Evolutionary conservation across 2,329 filamentous ascomycete species (phyloP).

Genomic region (Gnomoniopsis sp.): DNA sequence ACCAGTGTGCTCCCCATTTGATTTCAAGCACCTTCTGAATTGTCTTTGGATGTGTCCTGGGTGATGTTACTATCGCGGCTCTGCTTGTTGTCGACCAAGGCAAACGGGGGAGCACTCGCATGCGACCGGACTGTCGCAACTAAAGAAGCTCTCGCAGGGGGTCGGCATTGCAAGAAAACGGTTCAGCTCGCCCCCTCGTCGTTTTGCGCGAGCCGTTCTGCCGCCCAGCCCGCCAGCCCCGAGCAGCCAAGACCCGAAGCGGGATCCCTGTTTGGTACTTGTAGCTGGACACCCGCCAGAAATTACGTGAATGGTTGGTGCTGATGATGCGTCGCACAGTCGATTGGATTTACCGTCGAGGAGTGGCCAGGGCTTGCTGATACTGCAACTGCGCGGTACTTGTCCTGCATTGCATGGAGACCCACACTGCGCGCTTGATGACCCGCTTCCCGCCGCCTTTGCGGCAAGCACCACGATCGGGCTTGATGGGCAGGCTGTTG

Average conservation of each 20-base stretch:
- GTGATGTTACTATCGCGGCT: no score
- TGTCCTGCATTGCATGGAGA: slow-evolving; percentile 18
- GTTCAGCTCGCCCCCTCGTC: slow-evolving; percentile 1
- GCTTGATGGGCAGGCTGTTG: no score
- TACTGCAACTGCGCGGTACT: slow-evolving; percentile 15
- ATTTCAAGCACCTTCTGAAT: no score
- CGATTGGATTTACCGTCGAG: slow-evolving; percentile 6
- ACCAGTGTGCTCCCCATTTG: background rate
- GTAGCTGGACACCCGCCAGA: slow-evolving; percentile 10
- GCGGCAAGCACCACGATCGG: background rate
- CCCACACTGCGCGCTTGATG: slow-evolving; percentile 3
- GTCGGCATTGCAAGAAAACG: slow-evolving; percentile 11
- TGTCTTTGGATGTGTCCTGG: no score
- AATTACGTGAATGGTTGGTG: slow-evolving; percentile 3
- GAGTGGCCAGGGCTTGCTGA: slow-evolving; percentile 4
- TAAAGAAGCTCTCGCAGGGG: slow-evolving; percentile 1
- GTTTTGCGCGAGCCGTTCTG: background rate
- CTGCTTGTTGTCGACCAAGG: background rate
- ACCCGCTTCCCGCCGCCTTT: background rate
- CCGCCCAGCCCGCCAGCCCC: slow-evolving; percentile 7
- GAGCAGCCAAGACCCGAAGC: background rate
- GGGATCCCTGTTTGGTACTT: slow-evolving; percentile 2
- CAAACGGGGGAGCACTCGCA: slow-evolving; percentile 1
- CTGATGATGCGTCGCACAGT: slow-evolving; percentile 19
- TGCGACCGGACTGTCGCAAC: slow-evolving; percentile 13